These are phyloP conservation scores for Balansia obtecta DNA, from an alignment of 2,329 filamentous ascomycete species.

Conservation along the genomic window DNA sequence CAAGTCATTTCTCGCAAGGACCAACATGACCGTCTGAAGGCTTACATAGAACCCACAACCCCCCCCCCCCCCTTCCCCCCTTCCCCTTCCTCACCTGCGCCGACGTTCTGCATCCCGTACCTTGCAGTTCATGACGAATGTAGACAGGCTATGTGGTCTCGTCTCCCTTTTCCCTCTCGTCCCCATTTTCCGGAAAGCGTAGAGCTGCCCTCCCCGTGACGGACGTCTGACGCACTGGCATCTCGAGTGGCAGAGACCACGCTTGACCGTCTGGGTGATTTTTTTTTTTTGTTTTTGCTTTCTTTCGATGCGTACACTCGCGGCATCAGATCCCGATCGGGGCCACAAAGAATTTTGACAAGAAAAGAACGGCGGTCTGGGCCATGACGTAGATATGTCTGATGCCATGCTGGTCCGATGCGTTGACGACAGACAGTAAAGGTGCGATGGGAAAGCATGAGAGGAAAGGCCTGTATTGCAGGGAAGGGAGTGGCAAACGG, in stretches of 20 bases:
- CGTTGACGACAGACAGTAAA: too few relatives aligned
- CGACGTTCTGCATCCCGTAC: constrained; percentile 1
- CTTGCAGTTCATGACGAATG: not conserved
- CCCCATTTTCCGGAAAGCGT: not conserved
- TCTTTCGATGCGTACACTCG: not conserved
- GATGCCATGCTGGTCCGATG: not conserved
- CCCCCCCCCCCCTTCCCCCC: not conserved
- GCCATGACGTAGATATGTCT: not conserved
- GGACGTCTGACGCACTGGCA: not conserved
- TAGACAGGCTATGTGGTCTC: not conserved
- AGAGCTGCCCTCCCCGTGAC: not conserved
- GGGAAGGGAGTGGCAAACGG: too few relatives aligned
- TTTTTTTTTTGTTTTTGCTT: too few relatives aligned
- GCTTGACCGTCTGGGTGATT: too few relatives aligned
- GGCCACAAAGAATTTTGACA: not conserved
- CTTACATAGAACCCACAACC: not conserved
- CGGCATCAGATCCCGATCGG: not conserved
- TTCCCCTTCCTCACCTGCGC: too few relatives aligned
- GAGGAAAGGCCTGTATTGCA: too few relatives aligned
- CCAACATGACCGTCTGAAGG: too few relatives aligned
- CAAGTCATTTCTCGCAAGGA: not conserved
- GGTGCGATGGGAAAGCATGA: too few relatives aligned
- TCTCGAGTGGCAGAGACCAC: too few relatives aligned
- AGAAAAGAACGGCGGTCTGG: not conserved
- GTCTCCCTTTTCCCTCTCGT: not conserved